Conservation (phyloP, 441 rosid genomes). For the Pelargonium myrrhifolium region DNA sequence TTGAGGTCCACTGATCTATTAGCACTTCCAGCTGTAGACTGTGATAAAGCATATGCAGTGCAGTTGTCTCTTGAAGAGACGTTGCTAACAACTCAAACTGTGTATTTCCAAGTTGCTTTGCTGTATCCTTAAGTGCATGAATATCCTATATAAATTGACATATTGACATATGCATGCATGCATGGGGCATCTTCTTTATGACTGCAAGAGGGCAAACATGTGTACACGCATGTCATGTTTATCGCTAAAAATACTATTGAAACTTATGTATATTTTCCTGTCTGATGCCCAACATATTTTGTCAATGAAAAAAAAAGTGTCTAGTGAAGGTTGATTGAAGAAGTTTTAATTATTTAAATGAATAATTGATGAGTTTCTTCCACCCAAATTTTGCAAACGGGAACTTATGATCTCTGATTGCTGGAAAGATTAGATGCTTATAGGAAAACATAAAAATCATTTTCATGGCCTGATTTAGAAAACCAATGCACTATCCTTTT, state of each 20-base stretch:
- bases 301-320: not conserved
- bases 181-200: not conserved
- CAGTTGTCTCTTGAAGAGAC: constrained; percentile 92
- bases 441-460: not conserved
- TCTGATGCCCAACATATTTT: not conserved
- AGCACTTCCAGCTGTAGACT: constrained; percentile 98
- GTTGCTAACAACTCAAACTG: constrained; percentile 70
- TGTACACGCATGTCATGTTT: not conserved
- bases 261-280: not conserved
- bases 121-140: constrained; percentile 69
- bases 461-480: not conserved
- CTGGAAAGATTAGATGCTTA: not conserved
- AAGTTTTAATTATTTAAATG: not conserved
- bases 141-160: not conserved
- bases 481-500: not conserved
- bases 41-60: constrained; percentile 99
- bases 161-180: not conserved
- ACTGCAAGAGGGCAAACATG: not conserved
- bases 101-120: constrained; percentile 95
- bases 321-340: not conserved
- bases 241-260: not conserved
- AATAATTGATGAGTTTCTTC: not conserved
- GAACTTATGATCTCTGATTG: not conserved
- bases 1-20: constrained; percentile 86
- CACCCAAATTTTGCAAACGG: not conserved